Base-by-base conservation (phyloP, 352 stramenopile genomes). In the Globisporangium emineosum region DNA sequence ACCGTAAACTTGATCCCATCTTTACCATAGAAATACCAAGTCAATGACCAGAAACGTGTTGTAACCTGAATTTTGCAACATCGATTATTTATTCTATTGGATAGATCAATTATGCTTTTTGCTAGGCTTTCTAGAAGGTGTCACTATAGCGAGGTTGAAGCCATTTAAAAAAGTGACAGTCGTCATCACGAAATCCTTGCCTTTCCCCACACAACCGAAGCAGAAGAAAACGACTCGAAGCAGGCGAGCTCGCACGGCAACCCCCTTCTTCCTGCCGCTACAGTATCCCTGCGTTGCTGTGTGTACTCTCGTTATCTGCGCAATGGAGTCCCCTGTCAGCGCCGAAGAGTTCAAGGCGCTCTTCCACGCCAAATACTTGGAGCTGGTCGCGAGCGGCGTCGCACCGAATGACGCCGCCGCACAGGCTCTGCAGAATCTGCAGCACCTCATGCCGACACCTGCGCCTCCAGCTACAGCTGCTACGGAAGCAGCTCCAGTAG, bases 341-440 rank as follows among this genome's bases (percentile, higher is more conserved):
- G 40, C 54, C 19, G 64, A 67, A 60, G 62, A 71, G 21, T 71
- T 77, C 45, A 74, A 81, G 63, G 61, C 71, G 64, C 51, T 79
- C 5, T 93, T 93, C 69, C 81, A 72, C 43, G 75, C 73, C 1
- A 71, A 69, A 9, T 93, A 89, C 62, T 60, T 70, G 56, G 74
- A 76, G 56, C 66, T 83, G 13, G 55, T 90, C 15, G 76, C 77
- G 0, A 65, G 81, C 27, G 84, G 84, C 19, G 30, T 88, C 9
- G 70, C 75, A 7, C 81, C 80, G 1, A 91, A 90, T 43, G 80
- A 87, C 45, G 84, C 84, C 0, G 84, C 81, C 2, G 82, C 81
- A 17, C 64, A 64, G 27, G 76, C 84, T 2, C 70, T 93, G 60
- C 66, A 78, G 42, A 68, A 81, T 57, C 63, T 90, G 65, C 79